Conservation (phyloP, 768 basidiomycete genomes). For the Amanita inopinata region DNA sequence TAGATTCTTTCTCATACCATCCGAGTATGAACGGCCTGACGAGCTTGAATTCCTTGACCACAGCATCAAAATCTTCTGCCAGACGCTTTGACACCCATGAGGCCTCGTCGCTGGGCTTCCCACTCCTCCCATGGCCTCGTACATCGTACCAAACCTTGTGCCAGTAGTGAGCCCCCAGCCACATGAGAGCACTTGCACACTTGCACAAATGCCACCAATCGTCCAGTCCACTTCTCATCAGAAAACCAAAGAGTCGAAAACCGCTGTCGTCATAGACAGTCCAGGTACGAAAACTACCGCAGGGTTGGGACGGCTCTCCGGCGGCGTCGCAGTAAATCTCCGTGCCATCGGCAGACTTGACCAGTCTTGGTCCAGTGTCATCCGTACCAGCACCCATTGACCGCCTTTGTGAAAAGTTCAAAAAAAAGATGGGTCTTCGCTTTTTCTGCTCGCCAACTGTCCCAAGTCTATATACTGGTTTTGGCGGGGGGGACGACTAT, state of each 20-base stretch:
- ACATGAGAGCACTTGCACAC: too few relatives aligned
- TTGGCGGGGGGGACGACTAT: too few relatives aligned
- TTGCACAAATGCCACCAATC: too few relatives aligned
- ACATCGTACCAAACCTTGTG: conserved; percentile 27
- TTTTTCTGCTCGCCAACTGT: too few relatives aligned
- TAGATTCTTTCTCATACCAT: conserved; percentile 18
- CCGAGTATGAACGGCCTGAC: conserved; percentile 22
- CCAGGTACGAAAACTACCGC: conserved; percentile 31
- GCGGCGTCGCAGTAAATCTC: conserved; percentile 27
- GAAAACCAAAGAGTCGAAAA: conserved; percentile 27
- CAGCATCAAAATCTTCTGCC: conserved; percentile 23
- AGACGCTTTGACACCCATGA: conserved; percentile 20
- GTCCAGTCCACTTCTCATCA: conserved; percentile 20
- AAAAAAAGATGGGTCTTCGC: not conserved
- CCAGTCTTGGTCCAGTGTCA: conserved; percentile 9
- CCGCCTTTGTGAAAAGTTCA: too few relatives aligned
- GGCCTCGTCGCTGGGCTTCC: conserved; percentile 17
- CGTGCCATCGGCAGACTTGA: conserved; percentile 29
- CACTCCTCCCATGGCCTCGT: conserved; percentile 24
- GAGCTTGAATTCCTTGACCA: conserved; percentile 20
- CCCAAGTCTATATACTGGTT: too few relatives aligned
- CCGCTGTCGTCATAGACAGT: conserved; percentile 20
- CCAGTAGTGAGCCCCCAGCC: too few relatives aligned
- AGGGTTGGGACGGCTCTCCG: conserved; percentile 26
- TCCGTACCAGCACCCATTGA: not conserved